Evolutionary conservation across 129 eudicot species (phyloP).

Genomic region (Helichrysum umbraculigerum): DNA sequence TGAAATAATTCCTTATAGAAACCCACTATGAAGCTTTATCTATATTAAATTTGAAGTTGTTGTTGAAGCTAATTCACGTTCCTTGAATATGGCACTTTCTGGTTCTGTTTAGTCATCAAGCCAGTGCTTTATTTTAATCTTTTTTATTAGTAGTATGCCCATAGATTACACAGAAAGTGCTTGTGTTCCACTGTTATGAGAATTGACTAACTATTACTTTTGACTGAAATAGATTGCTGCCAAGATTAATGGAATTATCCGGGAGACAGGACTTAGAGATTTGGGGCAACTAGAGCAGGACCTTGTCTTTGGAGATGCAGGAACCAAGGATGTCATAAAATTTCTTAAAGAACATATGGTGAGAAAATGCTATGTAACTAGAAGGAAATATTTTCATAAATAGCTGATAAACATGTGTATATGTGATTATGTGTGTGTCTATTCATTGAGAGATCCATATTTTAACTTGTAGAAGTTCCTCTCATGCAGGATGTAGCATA

Average conservation of each 20-base stretch:
- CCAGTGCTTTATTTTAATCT: neutral
- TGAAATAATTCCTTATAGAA: neutral
- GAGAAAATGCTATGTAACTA: constrained; percentile 12
- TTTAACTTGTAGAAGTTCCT: neutral
- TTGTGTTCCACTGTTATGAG: neutral
- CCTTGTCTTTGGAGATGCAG: constrained; percentile 97
- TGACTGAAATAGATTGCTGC: constrained; percentile 71
- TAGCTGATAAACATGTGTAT: neutral
- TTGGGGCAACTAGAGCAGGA: constrained; percentile 94
- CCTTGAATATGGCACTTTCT: neutral
- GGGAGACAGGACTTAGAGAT: constrained; percentile 78
- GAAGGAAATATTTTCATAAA: neutral
- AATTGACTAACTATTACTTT: neutral
- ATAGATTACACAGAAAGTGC: neutral
- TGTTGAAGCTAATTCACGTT: neutral
- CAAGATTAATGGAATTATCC: constrained; percentile 62
- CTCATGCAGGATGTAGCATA: constrained; percentile 61
- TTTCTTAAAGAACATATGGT: constrained; percentile 66
- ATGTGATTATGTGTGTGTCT: neutral
- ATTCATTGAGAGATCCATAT: neutral
- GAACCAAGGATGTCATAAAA: constrained; percentile 74
- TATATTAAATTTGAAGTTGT: neutral
- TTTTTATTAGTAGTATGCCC: neutral
- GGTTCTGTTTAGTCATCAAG: neutral
- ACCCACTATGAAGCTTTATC: neutral